These are phyloP conservation scores for Zalerion maritima DNA, from an alignment of 495 filamentous ascomycete genomes.

Conservation along the genomic window DNA sequence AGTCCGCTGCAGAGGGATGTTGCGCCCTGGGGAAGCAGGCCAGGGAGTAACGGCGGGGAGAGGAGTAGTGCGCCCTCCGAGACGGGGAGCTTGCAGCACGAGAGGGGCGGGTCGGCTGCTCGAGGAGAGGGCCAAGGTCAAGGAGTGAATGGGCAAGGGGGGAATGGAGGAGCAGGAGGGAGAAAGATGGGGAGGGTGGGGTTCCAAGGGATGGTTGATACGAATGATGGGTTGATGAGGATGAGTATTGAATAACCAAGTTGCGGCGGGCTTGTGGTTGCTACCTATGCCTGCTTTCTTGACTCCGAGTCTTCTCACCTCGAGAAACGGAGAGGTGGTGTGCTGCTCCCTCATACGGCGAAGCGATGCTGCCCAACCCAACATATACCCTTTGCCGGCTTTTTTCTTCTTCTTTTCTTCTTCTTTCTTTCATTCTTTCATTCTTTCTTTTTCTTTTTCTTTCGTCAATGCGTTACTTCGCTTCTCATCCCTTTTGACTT, in stretches of 20 bases:
- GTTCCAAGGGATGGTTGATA: conserved; percentile 90
- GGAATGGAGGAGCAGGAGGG: conserved; percentile 24
- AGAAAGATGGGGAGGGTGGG: conserved; percentile 57
- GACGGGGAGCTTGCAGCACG: conserved; percentile 18
- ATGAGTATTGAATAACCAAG: conserved; percentile 75
- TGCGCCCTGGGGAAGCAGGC: conserved; percentile 58
- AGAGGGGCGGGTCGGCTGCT: conserved; percentile 29
- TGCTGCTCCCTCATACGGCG: background rate
- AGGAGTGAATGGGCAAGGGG: conserved; percentile 21
- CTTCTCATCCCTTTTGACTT: too few species aligned
- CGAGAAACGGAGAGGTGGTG: background rate
- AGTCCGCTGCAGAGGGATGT: conserved; percentile 56
- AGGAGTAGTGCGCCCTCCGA: conserved; percentile 28
- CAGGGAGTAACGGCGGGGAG: conserved; percentile 43
- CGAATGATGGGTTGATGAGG: conserved; percentile 89
- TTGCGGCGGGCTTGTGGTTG: conserved; percentile 13
- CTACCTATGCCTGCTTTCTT: conserved; percentile 18
- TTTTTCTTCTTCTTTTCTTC: conserved; percentile 2
- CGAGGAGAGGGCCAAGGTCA: conserved; percentile 34
- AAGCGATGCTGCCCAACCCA: conserved; percentile 1
- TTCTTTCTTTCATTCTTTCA: conserved; percentile 1
- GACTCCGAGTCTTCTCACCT: conserved; percentile 13
- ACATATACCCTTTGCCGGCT: conserved; percentile 4
- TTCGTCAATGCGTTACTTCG: too few species aligned
- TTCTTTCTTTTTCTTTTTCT: background rate